Evolutionary conservation across 805 yeast species (phyloP), one percentile per base, ranked within the genome.

Genomic region (Saturnispora quitensis): DNA sequence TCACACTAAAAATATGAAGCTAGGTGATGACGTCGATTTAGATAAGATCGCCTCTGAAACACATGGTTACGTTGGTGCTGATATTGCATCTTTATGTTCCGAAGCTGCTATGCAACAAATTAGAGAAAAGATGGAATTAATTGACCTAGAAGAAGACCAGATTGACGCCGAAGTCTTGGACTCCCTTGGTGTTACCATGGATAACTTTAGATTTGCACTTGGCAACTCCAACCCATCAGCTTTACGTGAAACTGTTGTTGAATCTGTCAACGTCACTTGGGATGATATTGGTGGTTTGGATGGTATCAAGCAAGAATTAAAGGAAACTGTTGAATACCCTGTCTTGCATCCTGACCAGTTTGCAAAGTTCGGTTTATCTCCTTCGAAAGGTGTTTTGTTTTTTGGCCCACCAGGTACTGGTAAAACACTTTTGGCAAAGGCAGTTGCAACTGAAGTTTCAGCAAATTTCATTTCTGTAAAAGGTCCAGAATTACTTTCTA

Each of bases 381-480:
- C 99, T 51, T 84, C 99, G 40, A 90, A 91, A 73, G 99, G 99
- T 75, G 99, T 93, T 60, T 77, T 93, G 68, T 93, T 93, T 78
- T 93, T 86, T 69, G 99, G 99, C 62, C 99, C 99, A 50, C 99
- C 99, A 55, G 99, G 99, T 86, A 93, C 98, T 55, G 99, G 99
- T 89, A 93, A 93, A 75, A 93, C 99, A 4, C 75, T 93, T 66
- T 78, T 93, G 64, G 99, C 99, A 45, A 93, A 93, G 74, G 99
- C 99, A 51, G 98, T 93, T 61, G 99, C 99, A 47, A 93, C 98
- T 47, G 99, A 93, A 71, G 98, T 93, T 38, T 87, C 97, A 56
- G 99, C 99, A 35, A 93, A 93, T 71, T 93, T 93, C 73, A 93
- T 93, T 60, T 86, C 96, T 47, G 98, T 91, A 50, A 89, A 89